Conservation (phyloP, 2,329 filamentous ascomycete species). For the Xylariaceae sp. region DNA sequence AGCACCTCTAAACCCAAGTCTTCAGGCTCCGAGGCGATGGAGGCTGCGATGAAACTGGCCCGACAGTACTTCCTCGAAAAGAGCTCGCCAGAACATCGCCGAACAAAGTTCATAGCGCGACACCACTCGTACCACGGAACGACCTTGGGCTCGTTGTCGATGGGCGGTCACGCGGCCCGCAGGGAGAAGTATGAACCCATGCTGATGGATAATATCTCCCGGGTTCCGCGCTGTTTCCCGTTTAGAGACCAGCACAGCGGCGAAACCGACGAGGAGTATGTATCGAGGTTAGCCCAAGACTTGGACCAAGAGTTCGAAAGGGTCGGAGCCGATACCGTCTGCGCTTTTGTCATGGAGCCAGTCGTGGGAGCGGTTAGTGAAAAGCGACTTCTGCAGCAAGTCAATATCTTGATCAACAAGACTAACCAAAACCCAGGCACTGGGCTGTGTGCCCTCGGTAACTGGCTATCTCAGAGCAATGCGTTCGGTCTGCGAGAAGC, state of each 20-base stretch:
- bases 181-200: conserved; percentile 51
- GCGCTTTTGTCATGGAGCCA: conserved; percentile 66
- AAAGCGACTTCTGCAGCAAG: background rate
- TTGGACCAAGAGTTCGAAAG: conserved; percentile 59
- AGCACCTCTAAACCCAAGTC: conserved; percentile 21
- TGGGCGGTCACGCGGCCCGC: conserved; percentile 53
- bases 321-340: conserved; percentile 58
- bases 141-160: conserved; percentile 54
- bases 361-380: conserved; percentile 58
- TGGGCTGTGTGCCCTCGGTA: conserved; percentile 52
- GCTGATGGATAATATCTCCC: conserved; percentile 40
- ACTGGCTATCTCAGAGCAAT: conserved; percentile 59
- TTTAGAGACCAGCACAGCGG: conserved; percentile 47
- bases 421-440: conserved; percentile 28
- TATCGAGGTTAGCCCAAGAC: conserved; percentile 52
- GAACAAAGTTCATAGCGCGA: conserved; percentile 57
- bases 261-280: conserved; percentile 52
- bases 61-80: conserved; percentile 57
- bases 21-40: conserved; percentile 56
- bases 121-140: conserved; percentile 63
- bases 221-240: conserved; percentile 55
- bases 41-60: conserved; percentile 60
- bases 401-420: background rate
- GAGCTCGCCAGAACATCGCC: conserved; percentile 43
- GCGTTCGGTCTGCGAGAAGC: conserved; percentile 53